These are phyloP conservation scores for Exophiala xenobiotica DNA, from an alignment of 2,329 filamentous ascomycete genomes.

Conservation along the genomic window DNA sequence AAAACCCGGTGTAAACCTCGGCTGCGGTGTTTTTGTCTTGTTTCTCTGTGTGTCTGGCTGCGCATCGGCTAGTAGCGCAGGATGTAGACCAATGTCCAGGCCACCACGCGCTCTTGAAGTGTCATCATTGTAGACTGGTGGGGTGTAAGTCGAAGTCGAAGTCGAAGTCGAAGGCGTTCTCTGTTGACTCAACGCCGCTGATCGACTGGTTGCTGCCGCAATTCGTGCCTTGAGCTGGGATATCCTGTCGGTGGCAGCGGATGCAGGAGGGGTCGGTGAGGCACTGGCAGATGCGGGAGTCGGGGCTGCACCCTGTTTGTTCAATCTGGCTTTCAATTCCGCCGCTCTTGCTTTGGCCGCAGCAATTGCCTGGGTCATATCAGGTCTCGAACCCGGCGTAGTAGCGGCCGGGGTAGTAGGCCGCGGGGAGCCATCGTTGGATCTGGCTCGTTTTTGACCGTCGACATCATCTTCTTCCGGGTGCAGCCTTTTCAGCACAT, in stretches of 20 bases:
- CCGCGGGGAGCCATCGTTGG: constrained; percentile 50
- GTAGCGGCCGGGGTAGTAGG: constrained; percentile 39
- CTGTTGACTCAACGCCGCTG: constrained; percentile 43
- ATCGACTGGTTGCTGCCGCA: constrained; percentile 66
- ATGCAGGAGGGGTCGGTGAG: constrained; percentile 42
- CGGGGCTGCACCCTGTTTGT: constrained; percentile 30
- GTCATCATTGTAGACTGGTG: constrained; percentile 50
- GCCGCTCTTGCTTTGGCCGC: constrained; percentile 50
- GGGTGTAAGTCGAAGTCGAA: constrained; percentile 41
- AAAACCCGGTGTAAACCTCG: constrained; percentile 56
- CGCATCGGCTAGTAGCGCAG: constrained; percentile 61
- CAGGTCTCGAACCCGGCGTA: constrained; percentile 32
- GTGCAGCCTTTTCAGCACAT: constrained; percentile 49
- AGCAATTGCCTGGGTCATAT: constrained; percentile 49
- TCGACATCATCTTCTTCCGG: constrained; percentile 47
- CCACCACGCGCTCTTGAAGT: constrained; percentile 60
- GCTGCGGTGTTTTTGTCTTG: constrained; percentile 39
- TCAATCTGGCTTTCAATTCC: constrained; percentile 47
- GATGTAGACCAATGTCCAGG: constrained; percentile 73
- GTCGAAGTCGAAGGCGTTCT: constrained; percentile 44
- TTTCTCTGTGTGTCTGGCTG: constrained; percentile 45
- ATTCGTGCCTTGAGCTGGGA: constrained; percentile 79
- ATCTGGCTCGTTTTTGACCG: constrained; percentile 49
- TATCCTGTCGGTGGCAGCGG: constrained; percentile 63
- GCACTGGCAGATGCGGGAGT: constrained; percentile 30